phyloP scores from a whole-genome alignment of 176 grass and related monocot species.

The Oryza meridionalis region DNA sequence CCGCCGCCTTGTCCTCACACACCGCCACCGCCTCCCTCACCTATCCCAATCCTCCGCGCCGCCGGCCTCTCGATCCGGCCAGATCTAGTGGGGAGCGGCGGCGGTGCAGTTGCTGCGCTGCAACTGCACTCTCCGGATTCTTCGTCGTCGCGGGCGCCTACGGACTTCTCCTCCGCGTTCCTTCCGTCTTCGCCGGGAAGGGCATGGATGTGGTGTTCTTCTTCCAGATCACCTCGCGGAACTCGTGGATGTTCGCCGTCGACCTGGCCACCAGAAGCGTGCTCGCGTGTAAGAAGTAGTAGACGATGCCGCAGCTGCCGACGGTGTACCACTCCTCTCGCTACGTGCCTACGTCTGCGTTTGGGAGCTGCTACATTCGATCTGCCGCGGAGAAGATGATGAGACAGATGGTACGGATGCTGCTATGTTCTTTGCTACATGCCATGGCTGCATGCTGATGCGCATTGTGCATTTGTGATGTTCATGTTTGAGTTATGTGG shows the following conservation, averaged over 20 bases:
- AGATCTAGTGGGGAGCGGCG: too few relatives aligned
- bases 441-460: background rate
- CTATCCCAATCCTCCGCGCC: too few relatives aligned
- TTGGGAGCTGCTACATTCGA: background rate
- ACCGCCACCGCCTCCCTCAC: too few relatives aligned
- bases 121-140: too few relatives aligned
- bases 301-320: background rate
- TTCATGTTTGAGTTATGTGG: background rate
- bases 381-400: background rate
- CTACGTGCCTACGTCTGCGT: background rate
- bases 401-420: background rate
- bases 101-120: too few relatives aligned
- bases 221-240: background rate
- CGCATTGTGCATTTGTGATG: background rate
- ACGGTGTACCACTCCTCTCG: background rate
- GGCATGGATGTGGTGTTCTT: conserved; percentile 5
- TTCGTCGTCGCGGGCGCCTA: too few relatives aligned
- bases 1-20: too few relatives aligned
- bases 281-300: background rate
- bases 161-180: too few relatives aligned
- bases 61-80: too few relatives aligned
- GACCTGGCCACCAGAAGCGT: background rate
- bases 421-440: background rate
- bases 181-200: too few relatives aligned
- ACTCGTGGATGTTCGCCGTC: background rate